phyloP scores from a whole-genome alignment of 2,329 filamentous ascomycete genomes.

The Harringtonia lauricola region DNA sequence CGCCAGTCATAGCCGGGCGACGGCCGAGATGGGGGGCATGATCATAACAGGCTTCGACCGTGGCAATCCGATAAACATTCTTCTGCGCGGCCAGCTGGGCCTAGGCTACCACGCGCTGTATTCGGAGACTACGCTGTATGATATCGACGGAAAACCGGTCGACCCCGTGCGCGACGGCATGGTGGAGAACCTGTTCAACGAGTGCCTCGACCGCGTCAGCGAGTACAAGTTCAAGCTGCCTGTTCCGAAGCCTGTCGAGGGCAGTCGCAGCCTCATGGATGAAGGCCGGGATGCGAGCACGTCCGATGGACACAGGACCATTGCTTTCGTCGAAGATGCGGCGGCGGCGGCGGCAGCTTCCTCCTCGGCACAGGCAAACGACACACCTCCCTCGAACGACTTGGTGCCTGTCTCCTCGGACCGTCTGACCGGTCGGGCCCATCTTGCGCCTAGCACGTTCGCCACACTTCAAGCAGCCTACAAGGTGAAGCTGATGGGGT shows the following conservation, averaged over 20 bases:
- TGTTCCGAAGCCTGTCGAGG: constrained; percentile 62
- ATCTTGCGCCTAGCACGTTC: constrained; percentile 43
- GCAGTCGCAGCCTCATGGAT: constrained; percentile 71
- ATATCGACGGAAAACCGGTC: constrained; percentile 67
- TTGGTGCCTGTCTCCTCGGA: constrained; percentile 55
- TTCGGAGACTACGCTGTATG: constrained; percentile 69
- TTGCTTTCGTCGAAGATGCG: constrained; percentile 63
- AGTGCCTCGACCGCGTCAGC: constrained; percentile 84
- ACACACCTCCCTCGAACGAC: constrained; percentile 19
- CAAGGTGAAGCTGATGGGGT: constrained; percentile 73
- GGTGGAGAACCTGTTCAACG: constrained; percentile 88
- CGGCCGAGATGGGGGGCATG: constrained; percentile 94
- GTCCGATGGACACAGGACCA: constrained; percentile 58
- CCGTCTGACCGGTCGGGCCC: constrained; percentile 57
- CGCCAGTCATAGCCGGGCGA: constrained; percentile 22
- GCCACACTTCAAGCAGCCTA: constrained; percentile 63
- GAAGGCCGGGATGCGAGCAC: constrained; percentile 63
- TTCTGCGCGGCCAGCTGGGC: constrained; percentile 82
- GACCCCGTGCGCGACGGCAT: constrained; percentile 68
- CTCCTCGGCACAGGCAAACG: not conserved
- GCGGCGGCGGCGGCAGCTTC: constrained; percentile 29
- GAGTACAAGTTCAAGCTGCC: constrained; percentile 74
- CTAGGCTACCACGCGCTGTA: constrained; percentile 76
- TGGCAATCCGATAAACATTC: constrained; percentile 85
- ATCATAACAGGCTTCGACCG: constrained; percentile 96